Evolutionary conservation across 2,329 filamentous ascomycete species (phyloP).

Genomic region (Hymenoscyphus occultus): DNA sequence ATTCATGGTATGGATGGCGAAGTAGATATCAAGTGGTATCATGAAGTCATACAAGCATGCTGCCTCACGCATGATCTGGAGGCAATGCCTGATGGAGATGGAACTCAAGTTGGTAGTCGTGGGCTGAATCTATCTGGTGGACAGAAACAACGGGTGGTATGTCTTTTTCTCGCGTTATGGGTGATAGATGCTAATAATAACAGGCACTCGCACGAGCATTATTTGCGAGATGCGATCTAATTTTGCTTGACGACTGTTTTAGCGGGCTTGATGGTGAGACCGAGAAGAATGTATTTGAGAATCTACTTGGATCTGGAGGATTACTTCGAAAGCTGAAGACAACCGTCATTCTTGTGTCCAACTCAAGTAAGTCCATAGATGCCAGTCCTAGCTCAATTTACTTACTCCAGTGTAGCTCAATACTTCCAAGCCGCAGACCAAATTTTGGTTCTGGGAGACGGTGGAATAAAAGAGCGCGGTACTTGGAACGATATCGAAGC

Average conservation of each 20-base stretch:
- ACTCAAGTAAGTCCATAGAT: slow-evolving; percentile 35
- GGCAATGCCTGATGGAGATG: slow-evolving; percentile 37
- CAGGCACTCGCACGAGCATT: slow-evolving; percentile 46
- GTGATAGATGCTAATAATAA: neutral
- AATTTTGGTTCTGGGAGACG: slow-evolving; percentile 38
- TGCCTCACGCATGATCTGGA: slow-evolving; percentile 31
- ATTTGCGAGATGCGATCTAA: slow-evolving; percentile 40
- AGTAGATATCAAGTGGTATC: slow-evolving; percentile 34
- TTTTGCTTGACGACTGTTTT: slow-evolving; percentile 48
- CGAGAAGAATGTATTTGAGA: slow-evolving; percentile 41
- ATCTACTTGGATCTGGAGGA: slow-evolving; percentile 38
- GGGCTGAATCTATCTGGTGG: slow-evolving; percentile 46
- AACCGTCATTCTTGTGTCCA: slow-evolving; percentile 45
- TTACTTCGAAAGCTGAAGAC: slow-evolving; percentile 27
- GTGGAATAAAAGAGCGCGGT: slow-evolving; percentile 37
- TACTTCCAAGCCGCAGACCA: slow-evolving; percentile 41
- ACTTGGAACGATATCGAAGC: slow-evolving; percentile 29
- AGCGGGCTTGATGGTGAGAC: slow-evolving; percentile 47
- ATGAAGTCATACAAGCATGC: slow-evolving; percentile 30
- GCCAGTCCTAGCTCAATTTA: neutral
- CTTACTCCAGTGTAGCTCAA: slow-evolving; percentile 33
- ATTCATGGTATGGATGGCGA: slow-evolving; percentile 29
- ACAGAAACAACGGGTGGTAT: slow-evolving; percentile 43
- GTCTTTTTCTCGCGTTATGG: slow-evolving; percentile 14
- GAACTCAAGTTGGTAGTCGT: slow-evolving; percentile 41